Evolutionary conservation across 1,284 basidiomycete species (phyloP), one percentile per base, ranked within the genome.

Genomic region (Somion occarium): DNA sequence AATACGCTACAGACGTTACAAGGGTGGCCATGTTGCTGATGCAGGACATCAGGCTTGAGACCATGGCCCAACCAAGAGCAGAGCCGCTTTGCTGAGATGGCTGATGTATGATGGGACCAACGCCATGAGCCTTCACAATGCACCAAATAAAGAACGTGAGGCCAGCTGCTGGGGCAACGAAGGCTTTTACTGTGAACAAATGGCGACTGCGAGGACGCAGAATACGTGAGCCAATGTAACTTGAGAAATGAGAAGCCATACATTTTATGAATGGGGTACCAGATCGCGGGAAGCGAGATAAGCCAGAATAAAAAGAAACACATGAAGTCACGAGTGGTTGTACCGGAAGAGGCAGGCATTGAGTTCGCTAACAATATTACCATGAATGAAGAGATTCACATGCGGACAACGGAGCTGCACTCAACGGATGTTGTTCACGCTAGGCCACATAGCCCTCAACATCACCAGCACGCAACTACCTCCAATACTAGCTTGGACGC

Each of bases 251-350:
- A n/a, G n/a, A n/a, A n/a, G n/a, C n/a, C 78, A 52, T 60, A 83
- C 82, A 93, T 84, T 64, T 87, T 80, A 71, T 91, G 87, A 41
- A 91, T 82, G 3, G 87, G 87, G 53, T 91, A 84, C 82, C 82
- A 90, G 56, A 92, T 86, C 23, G 84, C 81, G 3, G 89, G 87
- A 11, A 93, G 73, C 27, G 83, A 88, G 50, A 92, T 75, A 39
- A 92, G 69, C 82, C 88, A 92, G 73, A 93, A 95, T 55, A 95
- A 72, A 74, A 93, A 85, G 78, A 94, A 95, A 56, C 82, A 82
- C 68, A 93, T 70, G 59, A 88, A 87, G 64, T 88, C 83, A 38
- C 75, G 71, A 2, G 84, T 85, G 44, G 74, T 85, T 13, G 80
- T 88, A 26, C 86, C 87, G 46, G 86, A 82, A 5, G 80, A 83